Evolutionary conservation across 2,329 filamentous ascomycete species (phyloP), one percentile per base, ranked within the genome.

Genomic region (Arthrobotrys pseudoclavata): DNA sequence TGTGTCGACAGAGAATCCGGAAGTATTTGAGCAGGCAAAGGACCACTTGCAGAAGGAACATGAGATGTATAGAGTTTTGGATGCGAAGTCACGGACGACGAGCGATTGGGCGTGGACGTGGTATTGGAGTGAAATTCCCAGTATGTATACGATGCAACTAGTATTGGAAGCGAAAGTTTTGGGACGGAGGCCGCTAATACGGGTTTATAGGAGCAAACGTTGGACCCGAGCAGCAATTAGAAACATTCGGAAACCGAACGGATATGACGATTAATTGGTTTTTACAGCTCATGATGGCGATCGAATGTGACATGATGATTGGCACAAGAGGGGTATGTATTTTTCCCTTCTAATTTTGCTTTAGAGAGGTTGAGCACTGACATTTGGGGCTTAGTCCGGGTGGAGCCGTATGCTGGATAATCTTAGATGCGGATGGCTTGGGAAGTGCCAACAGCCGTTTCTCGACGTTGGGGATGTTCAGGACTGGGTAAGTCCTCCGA

Each of bases 181-280:
- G 0, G 52, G 26, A 40, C 22, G n/a, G 7, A 20, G 45, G 22
- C 37, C 62, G 29, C 52, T 48, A 31, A 72, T 42, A 53, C 31
- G 20, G 67, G 50, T 55, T 37, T 53, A 53, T 40, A 81, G 76
- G 79, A 48, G 66, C 77, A 1, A 81, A 80, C 57, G 48, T 62
- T 26, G 75, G 80, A 22, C 79, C 77, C 6, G 79, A 80, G 57
- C 71, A 66, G n/a, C 80, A 81, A 18, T 62, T 81, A 12, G 57
- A 77, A 20, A 63, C 66, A n/a, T 80, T 81, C 55, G 80, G 80
- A 45, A 81, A 81, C 52, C 67, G 80, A 20, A 81, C 80, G 4
- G 80, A 81, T 29, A 79, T 81, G 76, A 81, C 80, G 20, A 79
- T 81, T n/a, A 80, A 80, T 29, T 81, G 80, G 81, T 66, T 81